Evolutionary conservation across 2,329 filamentous ascomycete species (phyloP), one percentile per base, ranked within the genome.

Genomic region (Ceratocystis eucalypticola): DNA sequence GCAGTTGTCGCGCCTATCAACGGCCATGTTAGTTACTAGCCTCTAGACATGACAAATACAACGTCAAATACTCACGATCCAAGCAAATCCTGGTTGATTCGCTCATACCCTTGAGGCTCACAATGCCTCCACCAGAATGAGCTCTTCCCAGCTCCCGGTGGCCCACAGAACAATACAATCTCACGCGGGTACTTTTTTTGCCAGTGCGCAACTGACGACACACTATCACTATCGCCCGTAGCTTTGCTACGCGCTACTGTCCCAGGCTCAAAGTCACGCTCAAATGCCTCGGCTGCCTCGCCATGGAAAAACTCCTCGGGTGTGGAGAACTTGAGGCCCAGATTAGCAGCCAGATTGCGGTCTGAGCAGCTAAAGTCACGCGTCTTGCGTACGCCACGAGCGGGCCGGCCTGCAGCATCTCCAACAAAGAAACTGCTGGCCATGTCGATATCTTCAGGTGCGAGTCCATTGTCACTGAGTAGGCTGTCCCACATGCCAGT

Each of bases 261-360:
- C 0, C 76, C 76, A 20, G 92, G 83, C 69, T 96, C 86, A 71
- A 97, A 95, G 0, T 83, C 78, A 66, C 89, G 81, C 8, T 76
- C 75, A 72, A 89, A 94, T 1, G 84, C 81, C 69, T 85, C 81
- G 0, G 88, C 79, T 28, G 81, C 72, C 70, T 90, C 83, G 1
- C 81, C 81, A 0, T 93, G 81, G 73, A 97, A 97, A 76, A 87
- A 96, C 74, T 96, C 92, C 73, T 99, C 94, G 0, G 94, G 94
- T 0, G 93, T 96, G 67, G 85, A 78, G 74, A 93, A 99, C 12
- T 77, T 73, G 70, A 99, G 84, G 3, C 89, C 89, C 12, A 92
- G 77, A 72, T 99, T 97, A 69, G 86, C 80, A 2, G 94, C 93
- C 71, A 97, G 88, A 72, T 96, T 89, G 67, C 90, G 77, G 71